A percentile compares a stretch with the other conserved stretches of the same genome.
These are phyloP conservation scores for Phaeosphaeriaceae sp. DNA, from an alignment of 2,329 filamentous ascomycete species.

Conservation along the genomic window DNA sequence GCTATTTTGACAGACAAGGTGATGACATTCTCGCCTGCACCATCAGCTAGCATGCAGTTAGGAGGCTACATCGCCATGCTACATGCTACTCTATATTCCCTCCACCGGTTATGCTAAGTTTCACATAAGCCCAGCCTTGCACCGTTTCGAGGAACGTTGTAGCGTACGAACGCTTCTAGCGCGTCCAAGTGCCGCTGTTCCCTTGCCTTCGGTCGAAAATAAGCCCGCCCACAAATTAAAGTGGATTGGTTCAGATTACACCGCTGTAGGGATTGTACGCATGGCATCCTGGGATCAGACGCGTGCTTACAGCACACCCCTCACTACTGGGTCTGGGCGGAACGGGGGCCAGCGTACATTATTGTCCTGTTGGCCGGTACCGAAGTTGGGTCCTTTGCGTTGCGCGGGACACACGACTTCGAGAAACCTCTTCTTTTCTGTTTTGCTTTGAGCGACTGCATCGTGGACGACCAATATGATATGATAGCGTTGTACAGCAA, in stretches of 20 bases:
- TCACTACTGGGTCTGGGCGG: slow-evolving; percentile 11
- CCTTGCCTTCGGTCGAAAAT: not conserved
- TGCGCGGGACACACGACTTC: not conserved
- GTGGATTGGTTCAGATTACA: slow-evolving; percentile 18
- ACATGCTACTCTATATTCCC: not conserved
- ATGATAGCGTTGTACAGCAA: slow-evolving; percentile 21
- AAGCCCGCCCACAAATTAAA: slow-evolving; percentile 17
- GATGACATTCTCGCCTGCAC: not conserved
- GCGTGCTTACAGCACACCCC: slow-evolving; percentile 6
- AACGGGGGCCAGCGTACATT: slow-evolving; percentile 29
- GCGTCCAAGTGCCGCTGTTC: not conserved
- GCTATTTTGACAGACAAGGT: not conserved
- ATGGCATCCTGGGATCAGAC: slow-evolving; percentile 9
- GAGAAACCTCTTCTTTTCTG: not conserved
- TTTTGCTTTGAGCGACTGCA: not conserved
- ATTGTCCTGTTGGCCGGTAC: slow-evolving; percentile 14
- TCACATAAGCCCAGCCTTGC: slow-evolving; percentile 7
- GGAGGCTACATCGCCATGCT: not conserved
- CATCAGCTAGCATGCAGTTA: slow-evolving; percentile 1
- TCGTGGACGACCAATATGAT: slow-evolving; percentile 11
- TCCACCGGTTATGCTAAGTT: slow-evolving; percentile 8
- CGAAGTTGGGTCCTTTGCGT: not conserved
- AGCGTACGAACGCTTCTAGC: not conserved
- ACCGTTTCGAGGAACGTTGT: not conserved
- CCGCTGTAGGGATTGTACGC: slow-evolving; percentile 5